Evolutionary conservation across 345 rosid genomes (phyloP).

Genomic region (Populus pruinosa): DNA sequence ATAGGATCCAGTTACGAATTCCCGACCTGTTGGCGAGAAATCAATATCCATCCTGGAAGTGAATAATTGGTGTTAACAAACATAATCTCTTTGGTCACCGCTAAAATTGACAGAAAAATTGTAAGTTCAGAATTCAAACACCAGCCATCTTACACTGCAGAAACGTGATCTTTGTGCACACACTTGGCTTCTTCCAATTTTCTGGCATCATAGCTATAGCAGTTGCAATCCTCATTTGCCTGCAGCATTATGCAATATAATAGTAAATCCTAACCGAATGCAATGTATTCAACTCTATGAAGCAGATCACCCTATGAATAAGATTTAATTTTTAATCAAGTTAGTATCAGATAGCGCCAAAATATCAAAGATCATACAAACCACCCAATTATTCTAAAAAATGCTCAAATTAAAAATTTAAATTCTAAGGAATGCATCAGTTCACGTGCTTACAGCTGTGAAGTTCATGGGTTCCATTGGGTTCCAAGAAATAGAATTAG

Average conservation of each 20-base stretch:
- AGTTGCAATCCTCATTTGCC: conserved; percentile 96
- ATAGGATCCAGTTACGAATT: conserved; percentile 95
- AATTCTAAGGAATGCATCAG: not conserved
- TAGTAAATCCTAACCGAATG: conserved; percentile 1
- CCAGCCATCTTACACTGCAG: conserved; percentile 79
- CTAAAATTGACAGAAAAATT: not conserved
- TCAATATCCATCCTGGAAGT: conserved; percentile 88
- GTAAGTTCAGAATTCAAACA: not conserved
- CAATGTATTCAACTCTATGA: not conserved
- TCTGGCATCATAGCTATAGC: conserved; percentile 89
- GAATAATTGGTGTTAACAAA: not conserved
- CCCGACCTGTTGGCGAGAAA: conserved; percentile 96
- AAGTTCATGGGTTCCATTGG: conserved; percentile 99
- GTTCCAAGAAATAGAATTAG: conserved; percentile 91
- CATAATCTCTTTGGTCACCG: not conserved
- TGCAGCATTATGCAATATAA: conserved; percentile 26
- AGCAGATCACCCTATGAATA: not conserved
- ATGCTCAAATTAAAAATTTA: not conserved
- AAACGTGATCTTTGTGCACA: conserved; percentile 96
- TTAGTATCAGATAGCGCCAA: not conserved
- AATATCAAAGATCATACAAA: not conserved
- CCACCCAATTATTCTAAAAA: not conserved
- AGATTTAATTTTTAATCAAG: not conserved
- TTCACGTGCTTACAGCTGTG: conserved; percentile 71
- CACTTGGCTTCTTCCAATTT: conserved; percentile 83